Evolutionary conservation across 2,329 filamentous ascomycete species (phyloP).

Genomic region (Phaeoacremonium minimum): DNA sequence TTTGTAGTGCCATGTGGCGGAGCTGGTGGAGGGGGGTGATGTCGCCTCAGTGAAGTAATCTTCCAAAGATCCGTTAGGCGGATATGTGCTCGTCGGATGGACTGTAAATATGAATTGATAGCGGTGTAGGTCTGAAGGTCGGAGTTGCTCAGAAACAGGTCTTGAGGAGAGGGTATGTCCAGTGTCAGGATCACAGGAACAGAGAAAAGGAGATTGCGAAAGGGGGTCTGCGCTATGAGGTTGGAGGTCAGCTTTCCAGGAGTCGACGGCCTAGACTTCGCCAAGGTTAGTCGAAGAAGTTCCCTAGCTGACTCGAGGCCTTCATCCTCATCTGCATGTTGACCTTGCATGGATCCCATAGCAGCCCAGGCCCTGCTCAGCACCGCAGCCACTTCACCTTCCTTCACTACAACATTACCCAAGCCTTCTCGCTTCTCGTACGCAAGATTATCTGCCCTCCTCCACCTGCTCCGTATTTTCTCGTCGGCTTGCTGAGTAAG

Average conservation of each 20-base stretch:
- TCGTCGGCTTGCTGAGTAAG: constrained; percentile 82
- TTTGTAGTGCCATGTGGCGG: constrained; percentile 59
- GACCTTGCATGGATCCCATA: constrained; percentile 68
- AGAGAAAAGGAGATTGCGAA: constrained; percentile 79
- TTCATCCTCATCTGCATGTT: constrained; percentile 74
- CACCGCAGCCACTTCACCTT: constrained; percentile 77
- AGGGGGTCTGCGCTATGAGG: constrained; percentile 50
- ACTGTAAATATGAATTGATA: constrained; percentile 84
- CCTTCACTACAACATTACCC: constrained; percentile 68
- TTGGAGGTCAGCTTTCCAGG: constrained; percentile 30
- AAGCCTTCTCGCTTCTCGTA: constrained; percentile 56
- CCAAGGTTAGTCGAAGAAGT: constrained; percentile 63
- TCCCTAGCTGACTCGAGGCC: constrained; percentile 78
- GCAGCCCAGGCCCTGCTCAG: constrained; percentile 75
- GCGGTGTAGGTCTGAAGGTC: constrained; percentile 77
- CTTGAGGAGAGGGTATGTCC: constrained; percentile 72
- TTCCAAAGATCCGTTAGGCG: constrained; percentile 85
- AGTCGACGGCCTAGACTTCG: constrained; percentile 39
- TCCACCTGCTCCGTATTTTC: constrained; percentile 70
- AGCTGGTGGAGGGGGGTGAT: constrained; percentile 68
- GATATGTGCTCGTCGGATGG: constrained; percentile 80
- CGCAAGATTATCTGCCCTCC: constrained; percentile 53
- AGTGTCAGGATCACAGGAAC: constrained; percentile 68
- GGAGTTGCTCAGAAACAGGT: constrained; percentile 75
- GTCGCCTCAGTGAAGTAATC: constrained; percentile 70